These are phyloP conservation scores for Volvariella volvacea DNA, from an alignment of 1,284 basidiomycete species.

Conservation along the genomic window DNA sequence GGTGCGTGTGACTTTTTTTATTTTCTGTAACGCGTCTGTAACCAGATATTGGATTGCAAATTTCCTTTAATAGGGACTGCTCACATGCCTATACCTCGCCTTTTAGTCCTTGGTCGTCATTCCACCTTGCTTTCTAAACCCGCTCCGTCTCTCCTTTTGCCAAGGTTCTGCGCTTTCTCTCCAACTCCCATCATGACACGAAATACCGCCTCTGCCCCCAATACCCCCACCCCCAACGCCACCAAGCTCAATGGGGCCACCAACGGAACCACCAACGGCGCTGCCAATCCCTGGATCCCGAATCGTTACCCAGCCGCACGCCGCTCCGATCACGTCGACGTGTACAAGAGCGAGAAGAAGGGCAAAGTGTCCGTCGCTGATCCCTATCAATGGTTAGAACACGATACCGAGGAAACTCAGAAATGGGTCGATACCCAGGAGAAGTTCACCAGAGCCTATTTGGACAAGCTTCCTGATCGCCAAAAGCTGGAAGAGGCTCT, in stretches of 20 bases:
- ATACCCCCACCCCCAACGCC: background rate
- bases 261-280: background rate
- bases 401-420: constrained; percentile 51
- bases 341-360: constrained; percentile 56
- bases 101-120: too few species aligned
- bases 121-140: too few species aligned
- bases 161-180: too few species aligned
- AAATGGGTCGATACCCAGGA: constrained; percentile 61
- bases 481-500: constrained; percentile 54
- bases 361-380: constrained; percentile 60
- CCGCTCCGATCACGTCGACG: constrained; percentile 60
- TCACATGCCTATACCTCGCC: too few species aligned
- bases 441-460: constrained; percentile 48
- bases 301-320: constrained; percentile 53
- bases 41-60: too few species aligned
- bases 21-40: too few species aligned
- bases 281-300: constrained; percentile 27
- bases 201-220: too few species aligned
- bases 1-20: too few species aligned
- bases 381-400: constrained; percentile 72
- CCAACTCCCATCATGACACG: too few species aligned
- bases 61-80: too few species aligned
- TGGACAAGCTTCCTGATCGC: constrained; percentile 56
- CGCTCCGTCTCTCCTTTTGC: too few species aligned
- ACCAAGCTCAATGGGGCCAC: background rate